Percentiles rank a stretch among this genome's conserved stretches.
Conservation (phyloP, 441 rosid species). For the Sinapis alba region DNA sequence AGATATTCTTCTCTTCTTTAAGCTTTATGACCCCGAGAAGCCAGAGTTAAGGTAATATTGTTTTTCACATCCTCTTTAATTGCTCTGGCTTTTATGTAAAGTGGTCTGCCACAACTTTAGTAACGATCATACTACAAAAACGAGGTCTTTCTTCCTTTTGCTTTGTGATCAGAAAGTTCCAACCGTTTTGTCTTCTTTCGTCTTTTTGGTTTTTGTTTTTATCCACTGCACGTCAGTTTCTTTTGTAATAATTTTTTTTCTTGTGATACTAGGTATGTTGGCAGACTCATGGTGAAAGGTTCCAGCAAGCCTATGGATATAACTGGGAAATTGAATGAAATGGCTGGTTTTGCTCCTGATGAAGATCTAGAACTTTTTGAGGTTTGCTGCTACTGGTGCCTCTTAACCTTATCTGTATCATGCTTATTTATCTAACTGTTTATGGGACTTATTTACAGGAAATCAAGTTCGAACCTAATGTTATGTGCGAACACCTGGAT, state of each 20-base stretch:
- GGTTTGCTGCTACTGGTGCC: conserved; percentile 48
- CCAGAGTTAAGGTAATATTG: conserved; percentile 57
- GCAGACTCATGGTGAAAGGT: conserved; percentile 65
- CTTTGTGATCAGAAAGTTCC: conserved; percentile 6
- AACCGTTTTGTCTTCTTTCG: not conserved
- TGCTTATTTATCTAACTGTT: conserved; percentile 15
- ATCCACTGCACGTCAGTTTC: conserved; percentile 5
- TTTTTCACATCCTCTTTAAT: conserved; percentile 12
- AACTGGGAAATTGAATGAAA: conserved; percentile 62
- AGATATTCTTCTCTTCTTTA: conserved; percentile 74
- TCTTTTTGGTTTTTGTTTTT: not conserved
- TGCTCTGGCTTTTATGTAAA: conserved; percentile 2
- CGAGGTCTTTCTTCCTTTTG: not conserved
- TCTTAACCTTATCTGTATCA: conserved; percentile 6
- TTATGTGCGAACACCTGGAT: conserved; percentile 67
- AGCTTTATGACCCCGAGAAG: conserved; percentile 65
- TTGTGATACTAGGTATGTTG: conserved; percentile 56
- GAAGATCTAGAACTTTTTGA: conserved; percentile 90
- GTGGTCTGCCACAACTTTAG: conserved; percentile 1
- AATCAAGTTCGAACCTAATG: conserved; percentile 65
- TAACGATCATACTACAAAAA: not conserved
- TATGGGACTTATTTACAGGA: conserved; percentile 46
- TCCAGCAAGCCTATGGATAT: conserved; percentile 63
- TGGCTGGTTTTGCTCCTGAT: conserved; percentile 91
- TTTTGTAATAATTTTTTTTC: conserved; percentile 21